Percentiles rank a stretch among this genome's conserved stretches.
phyloP scores from a whole-genome alignment of 352 stramenopile genomes.

The Phytopythium vexans region DNA sequence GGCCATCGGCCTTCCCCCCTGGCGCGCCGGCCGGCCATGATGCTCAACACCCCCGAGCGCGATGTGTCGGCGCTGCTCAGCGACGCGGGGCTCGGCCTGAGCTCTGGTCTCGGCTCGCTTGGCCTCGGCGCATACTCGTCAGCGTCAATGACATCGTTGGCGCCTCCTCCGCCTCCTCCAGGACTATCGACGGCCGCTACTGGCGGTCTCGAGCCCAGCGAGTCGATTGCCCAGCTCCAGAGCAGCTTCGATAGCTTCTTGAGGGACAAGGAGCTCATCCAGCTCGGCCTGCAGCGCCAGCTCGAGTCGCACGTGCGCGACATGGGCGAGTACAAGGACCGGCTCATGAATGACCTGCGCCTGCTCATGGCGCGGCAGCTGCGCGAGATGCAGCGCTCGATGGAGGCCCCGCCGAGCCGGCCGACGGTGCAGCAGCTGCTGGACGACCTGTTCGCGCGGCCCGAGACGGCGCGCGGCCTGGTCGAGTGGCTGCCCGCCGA shows the following conservation, averaged over 20 bases:
- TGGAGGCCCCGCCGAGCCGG: conserved; percentile 10
- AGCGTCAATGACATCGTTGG: too few relatives aligned
- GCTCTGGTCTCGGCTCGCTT: too few relatives aligned
- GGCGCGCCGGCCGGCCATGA: too few relatives aligned
- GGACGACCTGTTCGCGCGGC: conserved; percentile 4
- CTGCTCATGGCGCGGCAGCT: conserved; percentile 3
- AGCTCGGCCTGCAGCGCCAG: conserved; percentile 1
- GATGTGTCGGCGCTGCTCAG: too few relatives aligned
- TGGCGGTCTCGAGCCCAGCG: too few relatives aligned
- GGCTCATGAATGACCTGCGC: conserved; percentile 3
- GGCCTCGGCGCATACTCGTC: too few relatives aligned
- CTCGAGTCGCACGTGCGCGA: conserved; percentile 4
- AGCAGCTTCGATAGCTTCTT: not conserved
- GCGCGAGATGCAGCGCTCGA: conserved; percentile 9
- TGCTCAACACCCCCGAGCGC: too few relatives aligned
- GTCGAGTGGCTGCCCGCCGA: conserved; percentile 1
- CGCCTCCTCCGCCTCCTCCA: too few relatives aligned
- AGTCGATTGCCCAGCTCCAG: not conserved
- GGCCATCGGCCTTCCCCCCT: too few relatives aligned
- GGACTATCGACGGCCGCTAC: too few relatives aligned
- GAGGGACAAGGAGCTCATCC: conserved; percentile 5
- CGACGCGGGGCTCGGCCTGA: too few relatives aligned
- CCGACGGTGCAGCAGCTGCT: conserved; percentile 10
- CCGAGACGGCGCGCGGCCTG: conserved; percentile 2
- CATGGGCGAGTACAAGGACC: conserved; percentile 7